Evolutionary conservation across 306 rosid species (phyloP), one percentile per base, ranked within the genome.

Genomic region (Vigna nakashimae): DNA sequence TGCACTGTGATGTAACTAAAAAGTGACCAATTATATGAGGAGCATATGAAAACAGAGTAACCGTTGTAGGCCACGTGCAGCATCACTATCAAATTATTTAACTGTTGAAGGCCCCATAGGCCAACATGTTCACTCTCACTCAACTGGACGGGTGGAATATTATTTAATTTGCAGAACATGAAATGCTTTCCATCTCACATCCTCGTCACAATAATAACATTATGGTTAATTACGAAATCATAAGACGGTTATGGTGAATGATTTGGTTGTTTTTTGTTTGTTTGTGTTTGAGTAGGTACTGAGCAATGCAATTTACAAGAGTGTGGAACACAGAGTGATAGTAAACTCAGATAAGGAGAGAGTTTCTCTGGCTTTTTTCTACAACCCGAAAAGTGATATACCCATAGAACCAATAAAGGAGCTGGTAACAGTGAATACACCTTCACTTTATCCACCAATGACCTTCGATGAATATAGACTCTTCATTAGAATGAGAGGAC

Each of bases 301-400:
- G 55, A 94, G 97, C 84, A 94, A 94, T 71, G 90, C 95, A 82
- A 79, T 59, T 0, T 92, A 94, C 87, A 94, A 85, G 82, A 94
- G 98, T 52, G 95, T 94, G 64, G 98, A 94, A 82, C 98, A 94
- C 36, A 83, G 98, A 85, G 98, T 94, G 74, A 84, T 90, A 6
- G 98, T 94, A 7, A 94, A 94, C 67, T 88, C 98, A 34, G 81
- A 79, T 5, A 55, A 84, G 62, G 98, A 94, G 50, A 80, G 98
- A 45, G 71, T 94, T 2, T 94, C 98, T 0, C 43, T 94, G n/a
- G 98, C 98, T 0, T 94, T 94, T 87, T 94, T 94, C 79, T 94
- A 92, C 88, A 94, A 94, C 56, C 98, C 98, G 0, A 92, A 89
- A 81, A 88, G 98, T 43, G 88, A 92, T 60, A 90, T 94, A 48